Conservation (phyloP, 805 yeast genomes). For the Phaffomyces antillensis region DNA sequence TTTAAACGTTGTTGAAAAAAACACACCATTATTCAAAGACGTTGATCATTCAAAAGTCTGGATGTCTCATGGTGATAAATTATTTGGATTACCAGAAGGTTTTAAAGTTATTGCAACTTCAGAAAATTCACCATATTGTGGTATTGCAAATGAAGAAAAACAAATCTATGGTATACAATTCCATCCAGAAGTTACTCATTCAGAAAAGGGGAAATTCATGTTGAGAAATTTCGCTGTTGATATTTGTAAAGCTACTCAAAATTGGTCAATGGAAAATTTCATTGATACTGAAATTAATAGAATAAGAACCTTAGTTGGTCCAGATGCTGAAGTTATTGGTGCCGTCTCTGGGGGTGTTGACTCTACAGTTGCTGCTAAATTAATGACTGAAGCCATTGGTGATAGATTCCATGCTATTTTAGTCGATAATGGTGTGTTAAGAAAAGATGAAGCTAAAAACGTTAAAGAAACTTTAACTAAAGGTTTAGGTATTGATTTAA, state of each 20-base stretch:
- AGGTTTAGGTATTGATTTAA: constrained; percentile 90
- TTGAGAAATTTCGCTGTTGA: constrained; percentile 89
- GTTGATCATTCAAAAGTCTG: constrained; percentile 94
- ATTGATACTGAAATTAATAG: constrained; percentile 94
- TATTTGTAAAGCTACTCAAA: constrained; percentile 79
- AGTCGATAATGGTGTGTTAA: constrained; percentile 97
- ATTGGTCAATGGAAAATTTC: constrained; percentile 98
- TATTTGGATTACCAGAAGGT: constrained; percentile 82
- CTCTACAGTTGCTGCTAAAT: constrained; percentile 97
- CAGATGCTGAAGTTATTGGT: constrained; percentile 97
- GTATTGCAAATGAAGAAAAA: constrained; percentile 69
- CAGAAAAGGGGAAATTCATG: constrained; percentile 80
- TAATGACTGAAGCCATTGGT: constrained; percentile 97
- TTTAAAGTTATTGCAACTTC: constrained; percentile 86
- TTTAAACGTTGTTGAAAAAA: constrained; percentile 61
- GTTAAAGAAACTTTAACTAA: constrained; percentile 87
- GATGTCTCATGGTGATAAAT: constrained; percentile 99
- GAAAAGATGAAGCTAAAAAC: constrained; percentile 83
- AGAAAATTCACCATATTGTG: constrained; percentile 93
- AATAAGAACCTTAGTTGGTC: constrained; percentile 87
- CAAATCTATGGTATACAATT: constrained; percentile 92
- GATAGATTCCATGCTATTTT: constrained; percentile 97
- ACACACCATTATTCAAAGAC: constrained; percentile 72
- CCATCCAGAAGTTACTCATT: constrained; percentile 98
- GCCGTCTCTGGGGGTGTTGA: constrained; percentile 99